Conservation (phyloP, 352 stramenopile species). For the Pelagophyceae sp. region DNA sequence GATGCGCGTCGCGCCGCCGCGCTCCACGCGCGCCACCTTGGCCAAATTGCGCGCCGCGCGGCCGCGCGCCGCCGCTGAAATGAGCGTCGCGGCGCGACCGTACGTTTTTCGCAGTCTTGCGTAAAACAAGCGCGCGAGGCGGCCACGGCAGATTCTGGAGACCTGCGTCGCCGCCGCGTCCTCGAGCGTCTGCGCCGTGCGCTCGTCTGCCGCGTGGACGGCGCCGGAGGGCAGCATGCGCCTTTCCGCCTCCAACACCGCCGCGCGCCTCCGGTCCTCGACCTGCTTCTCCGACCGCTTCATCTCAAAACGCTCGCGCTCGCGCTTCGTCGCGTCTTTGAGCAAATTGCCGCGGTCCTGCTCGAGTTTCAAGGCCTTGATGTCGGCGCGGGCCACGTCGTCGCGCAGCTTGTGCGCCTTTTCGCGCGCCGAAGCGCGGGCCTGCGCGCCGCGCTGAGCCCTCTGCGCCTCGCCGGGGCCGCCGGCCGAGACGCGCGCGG, state of each 20-base stretch:
- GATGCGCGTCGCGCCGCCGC: constrained; percentile 13
- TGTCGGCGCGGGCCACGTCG: neutral
- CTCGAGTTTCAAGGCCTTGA: constrained; percentile 20
- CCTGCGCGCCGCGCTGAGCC: neutral
- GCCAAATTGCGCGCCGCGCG: constrained; percentile 16
- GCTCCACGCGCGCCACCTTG: neutral
- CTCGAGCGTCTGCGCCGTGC: constrained; percentile 20
- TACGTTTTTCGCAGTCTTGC: neutral
- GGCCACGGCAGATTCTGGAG: constrained; percentile 19
- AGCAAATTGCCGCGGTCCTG: neutral
- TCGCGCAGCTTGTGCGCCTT: constrained; percentile 1
- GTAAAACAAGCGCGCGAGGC: constrained; percentile 15
- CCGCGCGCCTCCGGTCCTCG: constrained; percentile 21
- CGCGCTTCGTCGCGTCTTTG: neutral
- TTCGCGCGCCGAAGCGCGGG: neutral
- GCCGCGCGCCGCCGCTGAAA: constrained; percentile 16
- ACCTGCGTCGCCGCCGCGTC: constrained; percentile 19
- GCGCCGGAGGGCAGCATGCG: constrained; percentile 9
- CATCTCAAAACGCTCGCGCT: neutral
- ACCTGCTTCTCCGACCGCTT: constrained; percentile 19
- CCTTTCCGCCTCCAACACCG: constrained; percentile 22
- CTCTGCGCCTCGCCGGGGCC: neutral
- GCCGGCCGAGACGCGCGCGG: neutral
- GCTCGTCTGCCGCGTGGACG: constrained; percentile 24
- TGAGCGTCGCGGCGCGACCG: constrained; percentile 19